A percentile compares a stretch with the other conserved stretches of the same genome.
These are phyloP conservation scores for Ogataea methanolica DNA, from an alignment of 805 yeast genomes.

Conservation along the genomic window DNA sequence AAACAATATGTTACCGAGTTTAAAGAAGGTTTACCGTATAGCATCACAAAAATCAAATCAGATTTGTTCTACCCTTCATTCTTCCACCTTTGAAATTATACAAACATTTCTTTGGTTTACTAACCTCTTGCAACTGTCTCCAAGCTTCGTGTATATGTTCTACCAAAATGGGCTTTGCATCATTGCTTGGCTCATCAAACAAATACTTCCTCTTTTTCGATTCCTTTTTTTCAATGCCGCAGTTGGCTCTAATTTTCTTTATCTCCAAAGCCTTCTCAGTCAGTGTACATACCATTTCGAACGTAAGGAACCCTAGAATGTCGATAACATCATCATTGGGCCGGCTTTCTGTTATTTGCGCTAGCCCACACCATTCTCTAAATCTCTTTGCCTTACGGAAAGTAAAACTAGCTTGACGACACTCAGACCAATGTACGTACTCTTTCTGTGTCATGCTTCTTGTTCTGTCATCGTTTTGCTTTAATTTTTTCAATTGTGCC, in stretches of 20 bases:
- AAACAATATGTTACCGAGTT: too few species aligned
- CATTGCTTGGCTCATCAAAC: constrained; percentile 87
- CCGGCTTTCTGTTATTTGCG: constrained; percentile 77
- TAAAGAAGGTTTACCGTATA: neutral
- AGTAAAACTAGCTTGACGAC: constrained; percentile 96
- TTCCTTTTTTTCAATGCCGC: constrained; percentile 33
- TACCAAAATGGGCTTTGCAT: constrained; percentile 70
- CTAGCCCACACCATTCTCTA: constrained; percentile 92
- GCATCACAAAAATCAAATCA: constrained; percentile 29
- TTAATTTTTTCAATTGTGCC: constrained; percentile 83
- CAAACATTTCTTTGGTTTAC: constrained; percentile 56
- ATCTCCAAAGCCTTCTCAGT: constrained; percentile 89
- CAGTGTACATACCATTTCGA: constrained; percentile 91
- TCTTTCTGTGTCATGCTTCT: constrained; percentile 93
- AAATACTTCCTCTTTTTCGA: constrained; percentile 54
- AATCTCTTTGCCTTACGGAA: constrained; percentile 92
- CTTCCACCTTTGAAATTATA: constrained; percentile 72
- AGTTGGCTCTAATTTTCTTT: constrained; percentile 37
- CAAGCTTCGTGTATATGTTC: constrained; percentile 87
- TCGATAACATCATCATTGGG: constrained; percentile 97
- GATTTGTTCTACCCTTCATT: constrained; percentile 45
- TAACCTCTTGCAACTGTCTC: constrained; percentile 63
- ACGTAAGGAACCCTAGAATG: constrained; percentile 89
- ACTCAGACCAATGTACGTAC: constrained; percentile 98
- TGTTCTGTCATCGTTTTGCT: constrained; percentile 92